Evolutionary conservation across 148 eudicot genomes (phyloP), one percentile per base, ranked within the genome.

Genomic region (Pouteria glomerata): DNA sequence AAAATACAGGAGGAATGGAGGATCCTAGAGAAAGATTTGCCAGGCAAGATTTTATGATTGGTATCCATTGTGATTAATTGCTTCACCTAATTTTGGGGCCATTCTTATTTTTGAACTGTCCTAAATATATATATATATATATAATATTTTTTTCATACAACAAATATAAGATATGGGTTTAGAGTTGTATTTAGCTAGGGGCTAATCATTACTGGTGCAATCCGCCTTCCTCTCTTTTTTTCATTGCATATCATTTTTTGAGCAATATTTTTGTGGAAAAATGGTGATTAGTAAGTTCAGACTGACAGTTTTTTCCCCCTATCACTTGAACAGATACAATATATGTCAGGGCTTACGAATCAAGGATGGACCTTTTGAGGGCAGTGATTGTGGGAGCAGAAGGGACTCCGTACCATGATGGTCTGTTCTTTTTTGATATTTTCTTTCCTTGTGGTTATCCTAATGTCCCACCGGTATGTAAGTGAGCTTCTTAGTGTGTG

Each of bases 351-450:
- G 92, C 82, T 16, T 90, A 78, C 67, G 98, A 93, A 74, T 76
- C 88, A 62, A 83, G 96, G 75, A 88, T 93, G 87, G 98, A 93
- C 65, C 83, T 93, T 64, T 61, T 93, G 80, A 88, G 96, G 79
- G 96, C 96, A 35, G 94, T 74, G 12, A 90, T 93, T 68, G 53
- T 93, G 34, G 98, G 98, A 74, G 90, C 96, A 19, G 90, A 87
- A 42, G 98, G 98, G 68, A 90, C 96, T 68, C 96, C 98, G 10
- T 90, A 90, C 68, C 98, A 93, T 73, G 98, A 93, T 59, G 98
- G 98, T 33, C 87, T 93, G 77, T 93, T 84, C 78, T 84, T 90
- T 84, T 93, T 93, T 78, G 98, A 93, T 70, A 78, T 90, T 64
- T 73, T 72, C 55, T 93, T 90, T 63, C 86, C 92, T 5, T 15